phyloP scores from a whole-genome alignment of 768 basidiomycete species.

The Boletus eberwhitei region DNA sequence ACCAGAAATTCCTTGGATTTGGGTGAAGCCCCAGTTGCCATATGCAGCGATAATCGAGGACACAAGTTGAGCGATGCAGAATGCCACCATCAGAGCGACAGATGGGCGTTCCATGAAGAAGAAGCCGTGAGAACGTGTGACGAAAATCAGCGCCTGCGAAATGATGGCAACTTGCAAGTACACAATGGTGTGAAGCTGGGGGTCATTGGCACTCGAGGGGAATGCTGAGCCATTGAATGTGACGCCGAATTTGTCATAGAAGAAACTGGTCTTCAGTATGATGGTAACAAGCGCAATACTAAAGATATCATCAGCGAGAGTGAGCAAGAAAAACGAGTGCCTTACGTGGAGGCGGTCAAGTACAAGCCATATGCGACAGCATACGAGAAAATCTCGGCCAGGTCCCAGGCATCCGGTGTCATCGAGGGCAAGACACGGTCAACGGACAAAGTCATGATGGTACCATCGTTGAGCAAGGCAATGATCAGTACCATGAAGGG shows the following conservation, averaged over 20 bases:
- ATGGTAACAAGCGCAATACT: slow-evolving; percentile 78
- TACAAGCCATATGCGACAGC: slow-evolving; percentile 95
- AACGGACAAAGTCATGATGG: slow-evolving; percentile 97
- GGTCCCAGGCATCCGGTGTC: slow-evolving; percentile 94
- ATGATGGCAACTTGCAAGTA: slow-evolving; percentile 99
- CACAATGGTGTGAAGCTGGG: slow-evolving; percentile 81
- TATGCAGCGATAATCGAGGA: slow-evolving; percentile 95
- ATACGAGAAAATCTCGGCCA: slow-evolving; percentile 93
- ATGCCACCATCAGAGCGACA: slow-evolving; percentile 81
- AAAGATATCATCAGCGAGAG: slow-evolving; percentile 4
- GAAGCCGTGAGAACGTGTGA: slow-evolving; percentile 91
- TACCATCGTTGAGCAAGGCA: slow-evolving; percentile 95
- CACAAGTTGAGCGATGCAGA: slow-evolving; percentile 90
- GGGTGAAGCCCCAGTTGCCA: slow-evolving; percentile 92
- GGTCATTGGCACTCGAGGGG: slow-evolving; percentile 48
- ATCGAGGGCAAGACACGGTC: slow-evolving; percentile 93
- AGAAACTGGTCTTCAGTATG: slow-evolving; percentile 86
- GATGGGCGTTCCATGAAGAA: slow-evolving; percentile 98
- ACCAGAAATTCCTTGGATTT: slow-evolving; percentile 75
- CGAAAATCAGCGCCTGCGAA: slow-evolving; percentile 96
- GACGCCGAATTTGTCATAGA: slow-evolving; percentile 84
- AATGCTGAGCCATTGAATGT: slow-evolving; percentile 35
- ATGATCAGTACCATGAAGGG: slow-evolving; percentile 99
- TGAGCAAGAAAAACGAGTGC: slow-evolving; percentile 8
- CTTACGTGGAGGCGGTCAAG: slow-evolving; percentile 87